Base-by-base conservation (phyloP, 305 asterid genomes). In the Fraxinus floribunda region DNA sequence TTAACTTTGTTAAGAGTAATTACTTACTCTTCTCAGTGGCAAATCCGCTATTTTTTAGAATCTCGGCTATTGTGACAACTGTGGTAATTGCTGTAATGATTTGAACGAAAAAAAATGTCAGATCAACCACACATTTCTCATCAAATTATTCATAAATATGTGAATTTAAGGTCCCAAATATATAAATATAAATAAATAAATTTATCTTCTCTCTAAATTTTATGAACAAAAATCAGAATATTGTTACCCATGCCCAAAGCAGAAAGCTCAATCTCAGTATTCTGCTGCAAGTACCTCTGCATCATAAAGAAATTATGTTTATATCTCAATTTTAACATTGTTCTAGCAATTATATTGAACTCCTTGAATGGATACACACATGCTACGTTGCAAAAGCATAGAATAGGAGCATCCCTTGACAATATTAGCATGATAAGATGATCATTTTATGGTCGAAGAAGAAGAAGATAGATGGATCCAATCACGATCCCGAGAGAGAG, bases 181-280 rank as follows among this genome's bases (percentile, higher is more conserved):
- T 18, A 57, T n/a, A 18, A 57, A 57, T 57, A 57, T 6, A 57
- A 18, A 18, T 57, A 18, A 57, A 57, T 57, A 57, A 57, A 57
- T 6, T 57, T 5, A n/a, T 57, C 26, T n/a, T 57, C 26, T 16
- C 24, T 57, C 66, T 18, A 5, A 52, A 52, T 16, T 52, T 16
- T 52, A 16, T 0, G 30, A 60, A 46, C 13, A 46, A 13, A 46
- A 13, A 13, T 46, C 13, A 46, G 57, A 60, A 20, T 15, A 30
- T 41, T 32, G 46, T 91, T 93, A 94, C 98, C 98, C 97, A 93
- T 93, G 81, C 98, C 97, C 90, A 94, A 84, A 73, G 98, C 98
- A 24, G 98, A 94, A 81, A 94, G 97, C 85, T 93, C 96, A 83
- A 94, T 95, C 89, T 93, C 98, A 78, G 85, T 85, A 80, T 94